These are phyloP conservation scores for Darksidea phi DNA, from an alignment of 495 filamentous ascomycete species.

Conservation along the genomic window DNA sequence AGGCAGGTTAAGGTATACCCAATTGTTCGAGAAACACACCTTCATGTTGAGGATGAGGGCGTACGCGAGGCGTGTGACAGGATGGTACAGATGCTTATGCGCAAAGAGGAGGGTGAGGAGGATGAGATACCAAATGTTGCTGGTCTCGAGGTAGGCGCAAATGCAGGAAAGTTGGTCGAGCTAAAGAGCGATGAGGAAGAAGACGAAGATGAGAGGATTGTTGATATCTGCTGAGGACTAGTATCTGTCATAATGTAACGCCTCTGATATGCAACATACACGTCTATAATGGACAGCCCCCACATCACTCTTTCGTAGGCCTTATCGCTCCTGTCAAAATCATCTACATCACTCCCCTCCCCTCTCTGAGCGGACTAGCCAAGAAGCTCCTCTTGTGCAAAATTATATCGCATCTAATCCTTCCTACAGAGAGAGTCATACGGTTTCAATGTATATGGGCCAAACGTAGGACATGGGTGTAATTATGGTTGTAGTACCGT, in stretches of 20 bases:
- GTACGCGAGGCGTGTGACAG: slow-evolving; percentile 85
- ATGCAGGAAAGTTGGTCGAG: slow-evolving; percentile 26
- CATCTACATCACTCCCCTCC: too few species aligned
- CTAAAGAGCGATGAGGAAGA: slow-evolving; percentile 43
- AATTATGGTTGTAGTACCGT: too few species aligned
- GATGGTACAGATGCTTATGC: slow-evolving; percentile 88
- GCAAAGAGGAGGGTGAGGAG: slow-evolving; percentile 60
- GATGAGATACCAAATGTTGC: slow-evolving; percentile 22
- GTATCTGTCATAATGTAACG: neutral
- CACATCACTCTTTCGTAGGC: too few species aligned
- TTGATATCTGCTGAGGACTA: slow-evolving; percentile 41
- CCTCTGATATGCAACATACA: neutral
- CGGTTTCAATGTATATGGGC: too few species aligned
- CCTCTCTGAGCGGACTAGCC: too few species aligned
- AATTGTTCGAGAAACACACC: slow-evolving; percentile 81
- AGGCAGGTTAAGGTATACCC: slow-evolving; percentile 80
- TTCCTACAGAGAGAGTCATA: too few species aligned
- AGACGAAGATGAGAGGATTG: slow-evolving; percentile 49
- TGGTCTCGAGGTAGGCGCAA: neutral
- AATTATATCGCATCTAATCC: too few species aligned
- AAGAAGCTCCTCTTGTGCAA: too few species aligned
- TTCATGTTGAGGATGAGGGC: slow-evolving; percentile 72
- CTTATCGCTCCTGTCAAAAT: too few species aligned
- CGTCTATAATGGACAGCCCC: neutral
- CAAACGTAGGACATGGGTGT: too few species aligned